Base-by-base conservation (phyloP, 139 green algal genomes). In the Asterochloris sp. region DNA sequence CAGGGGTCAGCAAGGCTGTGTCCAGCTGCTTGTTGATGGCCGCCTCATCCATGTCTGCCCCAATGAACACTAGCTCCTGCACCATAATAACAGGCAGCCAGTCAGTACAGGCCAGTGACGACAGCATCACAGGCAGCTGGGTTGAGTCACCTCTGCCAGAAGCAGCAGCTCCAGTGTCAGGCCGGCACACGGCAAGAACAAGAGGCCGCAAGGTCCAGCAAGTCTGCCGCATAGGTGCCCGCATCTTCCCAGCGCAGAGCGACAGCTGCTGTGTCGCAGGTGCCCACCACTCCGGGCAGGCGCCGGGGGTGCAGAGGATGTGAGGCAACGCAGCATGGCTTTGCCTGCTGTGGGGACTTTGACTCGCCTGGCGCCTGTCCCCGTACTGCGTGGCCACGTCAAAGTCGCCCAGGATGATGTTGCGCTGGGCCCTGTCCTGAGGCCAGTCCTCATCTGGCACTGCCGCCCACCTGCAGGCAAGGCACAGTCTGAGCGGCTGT, bases 1-100 rank as follows among this genome's bases (percentile, higher is more conserved):
- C 87, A 28, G 96, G 91, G 0, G 87, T 95, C 54, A 98, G 88
- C 85, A 98, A 81, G 17, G 93, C 93, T 13, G 80, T 79, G 82
- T 98, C 94, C 71, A 98, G 87, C 88, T 96, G 92, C 79, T 74
- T 81, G 69, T 60, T 83, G 78, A 98, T 98, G 82, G 92, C 91
- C 26, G 74, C 84, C 80, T 95, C 82, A 64, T 97, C 87, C 95
- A 98, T 98, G 76, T 82, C 84, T 26, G 85, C 86, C 12, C 92
- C 95, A 77, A 98, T 98, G 89, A 98, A 98, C 16, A 98, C 94
- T 80, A 98, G 96, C 89, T 98, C 95, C 87, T 98, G 95, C 17
- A 54, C 38, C 2, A 54, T 6, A 54, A 62, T 79, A 17, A 54
- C 17, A 1, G n/a, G 23, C 71, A 28, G 24, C 71, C 6, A 28